These are phyloP conservation scores for Neofusicoccum ribis DNA, from an alignment of 2,329 filamentous ascomycete genomes.

Conservation along the genomic window DNA sequence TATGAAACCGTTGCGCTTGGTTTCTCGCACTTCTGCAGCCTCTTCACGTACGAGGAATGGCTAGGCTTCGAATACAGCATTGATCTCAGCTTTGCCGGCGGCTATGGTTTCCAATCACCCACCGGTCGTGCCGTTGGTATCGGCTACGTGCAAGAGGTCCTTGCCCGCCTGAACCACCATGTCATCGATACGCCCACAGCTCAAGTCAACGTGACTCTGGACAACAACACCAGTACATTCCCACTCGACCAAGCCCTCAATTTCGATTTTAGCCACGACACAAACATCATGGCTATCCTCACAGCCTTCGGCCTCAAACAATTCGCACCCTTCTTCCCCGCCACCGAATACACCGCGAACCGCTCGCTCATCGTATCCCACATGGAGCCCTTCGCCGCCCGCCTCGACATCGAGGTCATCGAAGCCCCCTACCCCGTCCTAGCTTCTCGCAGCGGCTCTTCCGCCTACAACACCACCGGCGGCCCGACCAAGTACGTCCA, in stretches of 20 bases:
- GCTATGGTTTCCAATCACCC: constrained; percentile 63
- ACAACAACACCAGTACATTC: constrained; percentile 68
- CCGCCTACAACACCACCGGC: constrained; percentile 33
- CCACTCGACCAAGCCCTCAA: constrained; percentile 73
- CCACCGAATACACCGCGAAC: constrained; percentile 56
- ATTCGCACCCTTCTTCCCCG: constrained; percentile 59
- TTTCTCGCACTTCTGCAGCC: constrained; percentile 70
- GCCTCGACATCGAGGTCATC: constrained; percentile 75
- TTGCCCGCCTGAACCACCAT: constrained; percentile 69
- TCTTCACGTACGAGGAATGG: constrained; percentile 78
- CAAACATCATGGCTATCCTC: constrained; percentile 68
- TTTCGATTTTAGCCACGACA: constrained; percentile 78
- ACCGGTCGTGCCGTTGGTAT: constrained; percentile 71
- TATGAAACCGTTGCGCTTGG: constrained; percentile 79
- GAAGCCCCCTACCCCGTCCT: constrained; percentile 62
- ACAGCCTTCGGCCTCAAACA: constrained; percentile 72
- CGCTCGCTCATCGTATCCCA: constrained; percentile 64
- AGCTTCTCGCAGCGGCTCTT: constrained; percentile 36
- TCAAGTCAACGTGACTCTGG: constrained; percentile 66
- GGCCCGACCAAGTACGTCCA: constrained; percentile 68
- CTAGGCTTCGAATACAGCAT: constrained; percentile 69
- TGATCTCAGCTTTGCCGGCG: constrained; percentile 65
- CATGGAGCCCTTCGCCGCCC: constrained; percentile 69
- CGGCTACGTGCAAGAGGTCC: constrained; percentile 66
- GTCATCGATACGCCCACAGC: constrained; percentile 44